These are phyloP conservation scores for Ceratocystis huliohia DNA, from an alignment of 2,329 filamentous ascomycete species.

Conservation along the genomic window DNA sequence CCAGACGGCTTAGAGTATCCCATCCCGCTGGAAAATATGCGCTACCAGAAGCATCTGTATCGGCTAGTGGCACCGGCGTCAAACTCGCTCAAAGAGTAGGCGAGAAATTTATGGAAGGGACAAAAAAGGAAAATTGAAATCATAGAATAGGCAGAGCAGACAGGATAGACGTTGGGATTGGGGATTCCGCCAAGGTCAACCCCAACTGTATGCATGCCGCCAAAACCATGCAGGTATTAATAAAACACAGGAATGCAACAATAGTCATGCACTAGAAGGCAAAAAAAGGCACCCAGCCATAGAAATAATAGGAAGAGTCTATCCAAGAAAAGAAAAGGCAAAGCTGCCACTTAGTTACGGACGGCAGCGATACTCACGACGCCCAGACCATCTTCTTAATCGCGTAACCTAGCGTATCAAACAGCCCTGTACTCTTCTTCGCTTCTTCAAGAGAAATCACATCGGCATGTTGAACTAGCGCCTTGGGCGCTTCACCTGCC, in stretches of 20 bases:
- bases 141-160: background rate
- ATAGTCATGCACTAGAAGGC: background rate
- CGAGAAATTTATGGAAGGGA: background rate
- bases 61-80: conserved; percentile 23
- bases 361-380: conserved; percentile 23
- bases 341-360: no score
- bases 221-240: conserved; percentile 8
- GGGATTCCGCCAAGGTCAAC: background rate
- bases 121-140: background rate
- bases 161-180: background rate
- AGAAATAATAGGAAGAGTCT: background rate
- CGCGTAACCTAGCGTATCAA: conserved; percentile 79
- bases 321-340: background rate
- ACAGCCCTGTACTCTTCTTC: conserved; percentile 68
- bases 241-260: background rate
- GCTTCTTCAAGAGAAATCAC: conserved; percentile 79
- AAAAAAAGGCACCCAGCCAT: conserved; percentile 10
- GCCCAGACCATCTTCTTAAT: conserved; percentile 92
- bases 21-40: conserved; percentile 84
- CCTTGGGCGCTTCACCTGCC: conserved; percentile 33
- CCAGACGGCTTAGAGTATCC: conserved; percentile 58
- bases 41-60: conserved; percentile 85
- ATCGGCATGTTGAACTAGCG: conserved; percentile 46
- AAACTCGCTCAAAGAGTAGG: background rate
- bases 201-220: background rate